Conservation (phyloP, 2,329 filamentous ascomycete genomes). For the Fusarium sp. region DNA sequence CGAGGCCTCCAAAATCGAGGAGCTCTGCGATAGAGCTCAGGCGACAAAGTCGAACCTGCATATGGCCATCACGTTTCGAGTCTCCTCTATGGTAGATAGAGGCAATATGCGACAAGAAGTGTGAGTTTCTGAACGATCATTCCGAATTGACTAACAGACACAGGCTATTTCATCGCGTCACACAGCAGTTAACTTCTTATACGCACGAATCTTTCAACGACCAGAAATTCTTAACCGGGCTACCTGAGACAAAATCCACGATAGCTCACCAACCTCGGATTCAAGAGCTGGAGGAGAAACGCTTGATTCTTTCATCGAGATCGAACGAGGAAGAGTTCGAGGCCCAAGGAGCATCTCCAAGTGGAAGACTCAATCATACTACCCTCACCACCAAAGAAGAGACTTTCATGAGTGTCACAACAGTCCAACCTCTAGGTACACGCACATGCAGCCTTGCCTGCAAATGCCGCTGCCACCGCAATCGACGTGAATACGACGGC, state of each 20-base stretch:
- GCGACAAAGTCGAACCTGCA: neutral
- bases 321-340: fast-evolving
- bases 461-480: conserved; percentile 23
- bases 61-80: neutral
- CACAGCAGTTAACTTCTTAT: neutral
- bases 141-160: fast-evolving
- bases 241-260: fast-evolving
- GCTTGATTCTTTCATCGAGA: fast-evolving
- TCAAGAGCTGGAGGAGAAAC: neutral
- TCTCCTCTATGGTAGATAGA: conserved; percentile 4
- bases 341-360: fast-evolving
- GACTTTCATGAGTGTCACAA: neutral
- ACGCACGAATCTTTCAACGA: fast-evolving
- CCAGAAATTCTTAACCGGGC: fast-evolving
- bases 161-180: neutral
- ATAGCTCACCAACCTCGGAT: fast-evolving
- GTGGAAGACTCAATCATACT: neutral
- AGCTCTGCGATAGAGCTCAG: conserved; percentile 16
- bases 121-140: conserved; percentile 6
- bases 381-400: neutral
- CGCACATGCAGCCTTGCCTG: neutral
- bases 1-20: conserved; percentile 9
- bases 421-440: neutral
- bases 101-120: conserved; percentile 14
- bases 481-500: neutral